A percentile compares a stretch with the other conserved stretches of the same genome.
phyloP scores from a whole-genome alignment of 2,329 filamentous ascomycete genomes.

The Cytospora piceicola region DNA sequence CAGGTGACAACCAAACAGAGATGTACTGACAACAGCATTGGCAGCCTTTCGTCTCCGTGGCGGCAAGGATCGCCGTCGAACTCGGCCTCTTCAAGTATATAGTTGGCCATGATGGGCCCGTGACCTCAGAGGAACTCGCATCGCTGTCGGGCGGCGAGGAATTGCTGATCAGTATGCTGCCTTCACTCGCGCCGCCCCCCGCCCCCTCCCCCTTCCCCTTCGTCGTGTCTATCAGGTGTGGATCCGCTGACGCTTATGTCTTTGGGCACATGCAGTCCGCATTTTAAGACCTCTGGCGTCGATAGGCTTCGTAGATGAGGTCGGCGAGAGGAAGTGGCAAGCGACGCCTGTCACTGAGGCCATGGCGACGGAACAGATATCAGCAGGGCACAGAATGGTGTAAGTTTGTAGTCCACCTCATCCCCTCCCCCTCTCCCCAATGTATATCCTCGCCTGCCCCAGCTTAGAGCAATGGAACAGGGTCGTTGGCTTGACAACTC shows the following conservation, averaged over 20 bases:
- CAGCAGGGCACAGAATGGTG: constrained; percentile 36
- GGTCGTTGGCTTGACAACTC: background rate
- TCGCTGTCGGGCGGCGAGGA: constrained; percentile 35
- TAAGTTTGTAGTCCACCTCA: constrained; percentile 26
- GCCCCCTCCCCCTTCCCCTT: too few species aligned
- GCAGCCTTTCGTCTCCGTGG: constrained; percentile 34
- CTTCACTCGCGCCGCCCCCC: too few species aligned
- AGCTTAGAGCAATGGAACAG: background rate
- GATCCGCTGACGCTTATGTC: too few species aligned
- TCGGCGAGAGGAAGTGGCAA: constrained; percentile 34
- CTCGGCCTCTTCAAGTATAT: constrained; percentile 37
- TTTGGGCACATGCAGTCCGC: constrained; percentile 26
- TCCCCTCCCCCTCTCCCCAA: too few species aligned
- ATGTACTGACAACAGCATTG: background rate
- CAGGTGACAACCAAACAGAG: background rate
- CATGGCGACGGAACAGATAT: constrained; percentile 37
- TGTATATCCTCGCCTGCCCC: too few species aligned
- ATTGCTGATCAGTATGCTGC: constrained; percentile 34
- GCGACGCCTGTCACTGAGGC: constrained; percentile 35
- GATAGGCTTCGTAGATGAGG: constrained; percentile 36
- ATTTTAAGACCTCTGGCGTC: constrained; percentile 34
- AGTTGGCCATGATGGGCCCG: constrained; percentile 15
- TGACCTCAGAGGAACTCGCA: constrained; percentile 34
- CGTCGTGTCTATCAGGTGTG: too few species aligned
- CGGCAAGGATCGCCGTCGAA: constrained; percentile 34